A percentile compares a stretch with the other conserved stretches of the same genome.
Evolutionary conservation across 2,329 filamentous ascomycete species (phyloP).

Genomic region (Sclerotinia subarctica): DNA sequence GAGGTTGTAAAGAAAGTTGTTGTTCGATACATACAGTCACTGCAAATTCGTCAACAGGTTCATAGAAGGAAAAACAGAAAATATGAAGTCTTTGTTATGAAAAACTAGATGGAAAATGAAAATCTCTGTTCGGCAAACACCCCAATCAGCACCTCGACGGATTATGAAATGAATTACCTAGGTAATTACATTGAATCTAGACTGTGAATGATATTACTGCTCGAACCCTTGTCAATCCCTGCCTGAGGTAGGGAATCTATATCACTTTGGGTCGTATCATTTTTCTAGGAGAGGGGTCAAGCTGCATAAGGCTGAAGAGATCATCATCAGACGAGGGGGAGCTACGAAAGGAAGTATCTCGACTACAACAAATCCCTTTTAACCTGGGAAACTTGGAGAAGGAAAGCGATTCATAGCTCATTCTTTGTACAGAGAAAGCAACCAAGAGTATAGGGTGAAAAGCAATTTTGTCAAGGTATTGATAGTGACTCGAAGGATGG

Average conservation of each 20-base stretch:
- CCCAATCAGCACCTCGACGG: not conserved
- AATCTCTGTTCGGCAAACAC: not conserved
- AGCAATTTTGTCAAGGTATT: not conserved
- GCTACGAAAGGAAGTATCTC: not conserved
- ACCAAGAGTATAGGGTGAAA: not conserved
- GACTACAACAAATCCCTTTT: not conserved
- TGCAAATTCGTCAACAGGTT: not conserved
- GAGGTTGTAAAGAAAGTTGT: not conserved
- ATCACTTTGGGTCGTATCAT: not conserved
- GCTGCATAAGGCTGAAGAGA: slow-evolving; percentile 6
- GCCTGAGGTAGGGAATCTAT: slow-evolving; percentile 7
- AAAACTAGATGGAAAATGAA: not conserved
- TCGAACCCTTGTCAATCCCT: slow-evolving; percentile 2
- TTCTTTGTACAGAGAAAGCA: not conserved
- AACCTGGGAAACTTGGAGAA: not conserved
- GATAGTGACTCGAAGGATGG: not conserved
- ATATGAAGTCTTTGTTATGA: not conserved
- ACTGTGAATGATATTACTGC: not conserved
- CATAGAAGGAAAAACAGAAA: not conserved
- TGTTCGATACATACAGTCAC: not conserved
- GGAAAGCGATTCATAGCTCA: not conserved
- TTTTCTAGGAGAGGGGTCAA: not conserved
- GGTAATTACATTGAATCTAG: not conserved
- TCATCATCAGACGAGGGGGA: not conserved
- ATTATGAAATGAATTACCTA: not conserved